phyloP scores from a whole-genome alignment of 148 eudicot genomes.

The Mesembryanthemum crystallinum region DNA sequence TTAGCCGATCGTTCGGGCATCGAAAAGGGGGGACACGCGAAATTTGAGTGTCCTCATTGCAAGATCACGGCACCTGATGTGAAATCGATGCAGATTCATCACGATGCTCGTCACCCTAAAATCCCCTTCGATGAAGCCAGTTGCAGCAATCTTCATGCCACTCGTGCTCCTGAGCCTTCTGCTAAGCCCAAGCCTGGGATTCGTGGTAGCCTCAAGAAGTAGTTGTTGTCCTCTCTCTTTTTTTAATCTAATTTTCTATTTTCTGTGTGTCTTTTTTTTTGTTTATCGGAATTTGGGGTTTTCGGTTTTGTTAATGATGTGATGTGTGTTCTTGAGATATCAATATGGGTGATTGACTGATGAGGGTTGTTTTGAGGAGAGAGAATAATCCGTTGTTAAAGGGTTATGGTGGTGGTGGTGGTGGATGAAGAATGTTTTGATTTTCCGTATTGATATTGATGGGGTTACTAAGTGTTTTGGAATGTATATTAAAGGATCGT shows the following conservation, averaged over 20 bases:
- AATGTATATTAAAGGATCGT: conserved; percentile 15
- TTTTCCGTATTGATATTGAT: background rate
- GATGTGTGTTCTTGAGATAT: conserved; percentile 7
- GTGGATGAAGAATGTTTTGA: background rate
- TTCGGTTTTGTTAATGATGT: background rate
- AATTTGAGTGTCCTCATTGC: conserved; percentile 83
- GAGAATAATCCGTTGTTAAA: background rate
- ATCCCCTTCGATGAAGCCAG: conserved; percentile 73
- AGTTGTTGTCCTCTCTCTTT: background rate
- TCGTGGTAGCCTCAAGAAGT: conserved; percentile 86
- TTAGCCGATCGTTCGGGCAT: conserved; percentile 59
- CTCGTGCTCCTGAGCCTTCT: conserved; percentile 13
- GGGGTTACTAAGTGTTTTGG: background rate
- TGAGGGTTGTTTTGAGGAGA: too few relatives aligned
- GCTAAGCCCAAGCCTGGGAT: conserved; percentile 61
- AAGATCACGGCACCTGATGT: conserved; percentile 80
- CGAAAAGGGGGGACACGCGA: conserved; percentile 90
- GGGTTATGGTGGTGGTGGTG: too few relatives aligned
- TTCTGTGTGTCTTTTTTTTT: background rate
- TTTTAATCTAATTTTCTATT: conserved; percentile 9
- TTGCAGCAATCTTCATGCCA: conserved; percentile 64
- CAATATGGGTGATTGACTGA: background rate
- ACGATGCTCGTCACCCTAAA: conserved; percentile 84
- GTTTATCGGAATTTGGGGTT: background rate
- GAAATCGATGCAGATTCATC: conserved; percentile 95